Conservation (phyloP, 805 yeast genomes). For the Candida ulmi region DNA sequence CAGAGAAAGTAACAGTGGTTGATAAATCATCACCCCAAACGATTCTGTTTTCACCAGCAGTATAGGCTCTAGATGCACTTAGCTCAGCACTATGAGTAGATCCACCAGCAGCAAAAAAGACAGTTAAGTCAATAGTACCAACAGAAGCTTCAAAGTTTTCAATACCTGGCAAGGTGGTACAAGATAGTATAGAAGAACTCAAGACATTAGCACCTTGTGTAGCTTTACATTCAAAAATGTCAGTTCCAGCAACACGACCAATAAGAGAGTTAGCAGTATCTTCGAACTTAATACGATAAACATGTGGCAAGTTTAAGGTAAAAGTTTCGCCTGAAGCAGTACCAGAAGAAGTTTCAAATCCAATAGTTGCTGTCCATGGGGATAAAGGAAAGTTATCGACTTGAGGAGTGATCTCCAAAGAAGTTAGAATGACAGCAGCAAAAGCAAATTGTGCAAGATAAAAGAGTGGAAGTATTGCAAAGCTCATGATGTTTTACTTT, state of each 20-base stretch:
- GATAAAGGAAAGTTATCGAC: constrained; percentile 21
- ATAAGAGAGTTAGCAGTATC: constrained; percentile 14
- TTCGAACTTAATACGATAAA: constrained; percentile 30
- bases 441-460: constrained; percentile 1
- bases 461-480: background rate
- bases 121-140: constrained; percentile 26
- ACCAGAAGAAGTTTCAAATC: constrained; percentile 21
- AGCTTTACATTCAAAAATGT: constrained; percentile 26
- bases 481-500: background rate
- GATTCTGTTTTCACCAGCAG: constrained; percentile 24
- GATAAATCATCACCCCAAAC: constrained; percentile 21
- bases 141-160: constrained; percentile 14
- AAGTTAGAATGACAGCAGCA: constrained; percentile 6
- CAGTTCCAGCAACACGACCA: constrained; percentile 21
- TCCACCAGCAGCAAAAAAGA: constrained; percentile 31
- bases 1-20: constrained; percentile 24
- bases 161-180: constrained; percentile 21
- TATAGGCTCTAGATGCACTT: constrained; percentile 24
- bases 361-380: constrained; percentile 30
- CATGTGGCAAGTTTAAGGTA: constrained; percentile 23
- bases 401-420: constrained; percentile 3
- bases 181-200: constrained; percentile 24
- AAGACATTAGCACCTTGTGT: constrained; percentile 29
- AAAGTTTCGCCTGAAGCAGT: constrained; percentile 14
- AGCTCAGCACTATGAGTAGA: constrained; percentile 25